Evolutionary conservation across 257 asterid species (phyloP).

Genomic region (Gentiana macrophylla): DNA sequence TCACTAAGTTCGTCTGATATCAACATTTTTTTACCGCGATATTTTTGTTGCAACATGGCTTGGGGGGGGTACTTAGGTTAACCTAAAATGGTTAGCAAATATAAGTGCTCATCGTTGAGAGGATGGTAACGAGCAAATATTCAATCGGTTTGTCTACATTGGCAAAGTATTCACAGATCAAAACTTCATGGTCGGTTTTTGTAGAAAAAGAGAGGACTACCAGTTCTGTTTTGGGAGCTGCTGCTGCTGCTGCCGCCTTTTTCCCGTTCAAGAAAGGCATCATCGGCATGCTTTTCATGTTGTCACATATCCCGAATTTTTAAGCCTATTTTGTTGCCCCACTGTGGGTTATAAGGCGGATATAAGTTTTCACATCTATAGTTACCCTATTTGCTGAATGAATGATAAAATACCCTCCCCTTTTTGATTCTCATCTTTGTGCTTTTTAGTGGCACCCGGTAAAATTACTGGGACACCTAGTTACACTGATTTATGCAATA

Average conservation of each 20-base stretch:
- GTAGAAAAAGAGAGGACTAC: background rate
- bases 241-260: background rate
- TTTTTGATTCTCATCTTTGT: no score
- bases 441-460: no score
- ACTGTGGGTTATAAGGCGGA: background rate
- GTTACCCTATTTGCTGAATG: background rate
- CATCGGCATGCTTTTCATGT: background rate
- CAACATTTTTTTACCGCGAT: conserved; percentile 1
- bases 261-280: background rate
- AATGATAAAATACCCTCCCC: no score
- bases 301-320: background rate
- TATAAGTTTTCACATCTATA: background rate
- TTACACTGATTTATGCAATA: no score
- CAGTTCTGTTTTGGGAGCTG: no score
- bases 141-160: conserved; percentile 9
- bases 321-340: conserved; percentile 1
- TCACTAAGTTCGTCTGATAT: conserved; percentile 42
- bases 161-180: no score
- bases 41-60: conserved; percentile 5
- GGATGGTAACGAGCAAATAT: conserved; percentile 18
- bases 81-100: background rate
- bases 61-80: conserved; percentile 4
- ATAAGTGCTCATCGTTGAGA: background rate
- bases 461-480: no score
- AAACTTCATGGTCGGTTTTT: background rate